Evolutionary conservation across 2,329 filamentous ascomycete genomes (phyloP), one percentile per base, ranked within the genome.

Genomic region (Grosmannia serpens): DNA sequence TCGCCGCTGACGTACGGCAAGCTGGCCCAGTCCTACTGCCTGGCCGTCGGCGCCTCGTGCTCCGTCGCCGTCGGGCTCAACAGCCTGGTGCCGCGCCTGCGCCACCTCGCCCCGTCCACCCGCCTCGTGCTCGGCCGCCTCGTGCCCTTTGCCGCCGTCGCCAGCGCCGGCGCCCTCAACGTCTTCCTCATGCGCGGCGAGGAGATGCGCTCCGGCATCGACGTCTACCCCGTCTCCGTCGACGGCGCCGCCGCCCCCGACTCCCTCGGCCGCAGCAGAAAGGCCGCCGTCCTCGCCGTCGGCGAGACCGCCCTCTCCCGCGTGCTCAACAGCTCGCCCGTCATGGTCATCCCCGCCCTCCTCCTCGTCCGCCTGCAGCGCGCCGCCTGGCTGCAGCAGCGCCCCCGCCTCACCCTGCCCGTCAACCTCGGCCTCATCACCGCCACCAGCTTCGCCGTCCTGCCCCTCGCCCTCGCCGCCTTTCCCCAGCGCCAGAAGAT

Each of bases 161-260:
- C 92, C 33, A 88, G 85, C 60, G 94, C 94, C 4, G 91, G 91
- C 67, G 90, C 86, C 1, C 79, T 99, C 62, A 99, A 99, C 73
- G 94, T 96, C 29, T 95, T 96, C 74, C 82, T 99, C 58, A 99
- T 99, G 94, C 89, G 94, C 60, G 87, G 90, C 63, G 92, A 96
- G 72, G 94, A 99, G 75, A 97, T 99, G 66, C 82, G 88, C 67
- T 83, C 83, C 61, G 94, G 94, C 56, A 99, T 99, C 68, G 89
- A 97, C 71, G 84, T 99, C 44, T 96, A 87, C 72, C 91, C 91
- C 1, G 85, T 90, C 8, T 80, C 13, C 13, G 35, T 3, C 22
- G 20, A 26, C 38, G 20, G 24, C 17, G n/a, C 52, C 11, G 33
- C 33, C 13, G 9, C 38, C 24, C 2, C 87, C 58, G 74, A 82